Percentiles rank a stretch among this genome's conserved stretches.
phyloP scores from a whole-genome alignment of 176 grass and related monocot species.

The Cocos nucifera region DNA sequence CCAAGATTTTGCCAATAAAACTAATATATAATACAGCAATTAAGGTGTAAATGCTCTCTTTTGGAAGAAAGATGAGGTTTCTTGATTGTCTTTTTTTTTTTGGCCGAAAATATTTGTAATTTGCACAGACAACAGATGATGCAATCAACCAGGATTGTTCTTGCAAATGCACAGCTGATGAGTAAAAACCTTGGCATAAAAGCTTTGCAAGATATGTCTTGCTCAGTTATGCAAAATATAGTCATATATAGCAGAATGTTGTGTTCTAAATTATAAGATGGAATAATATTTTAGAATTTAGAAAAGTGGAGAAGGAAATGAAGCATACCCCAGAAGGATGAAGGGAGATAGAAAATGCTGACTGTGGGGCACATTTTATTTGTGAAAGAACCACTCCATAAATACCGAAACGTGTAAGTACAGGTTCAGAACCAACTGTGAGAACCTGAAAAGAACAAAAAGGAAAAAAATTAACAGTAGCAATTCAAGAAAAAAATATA shows the following conservation, averaged over 20 bases:
- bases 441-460: conserved; percentile 45
- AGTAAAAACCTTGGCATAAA: neutral
- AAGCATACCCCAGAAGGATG: conserved; percentile 77
- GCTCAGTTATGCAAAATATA: no score
- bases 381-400: conserved; percentile 60
- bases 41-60: no score
- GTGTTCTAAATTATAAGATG: neutral
- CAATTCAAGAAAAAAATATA: conserved; percentile 4
- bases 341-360: conserved; percentile 63
- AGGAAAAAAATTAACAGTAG: neutral
- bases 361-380: conserved; percentile 85
- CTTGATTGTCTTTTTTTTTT: no score
- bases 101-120: no score
- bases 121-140: no score
- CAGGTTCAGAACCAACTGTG: conserved; percentile 70
- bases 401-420: conserved; percentile 60
- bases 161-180: no score
- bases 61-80: no score
- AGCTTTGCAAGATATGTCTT: no score
- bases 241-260: neutral
- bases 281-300: neutral
- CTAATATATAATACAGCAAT: no score
- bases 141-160: no score
- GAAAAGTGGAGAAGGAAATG: neutral
- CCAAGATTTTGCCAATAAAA: no score